Percentiles rank a stretch among this genome's conserved stretches.
These are phyloP conservation scores for Neopestalotiopsis rosae DNA, from an alignment of 2,329 filamentous ascomycete genomes.

Conservation along the genomic window DNA sequence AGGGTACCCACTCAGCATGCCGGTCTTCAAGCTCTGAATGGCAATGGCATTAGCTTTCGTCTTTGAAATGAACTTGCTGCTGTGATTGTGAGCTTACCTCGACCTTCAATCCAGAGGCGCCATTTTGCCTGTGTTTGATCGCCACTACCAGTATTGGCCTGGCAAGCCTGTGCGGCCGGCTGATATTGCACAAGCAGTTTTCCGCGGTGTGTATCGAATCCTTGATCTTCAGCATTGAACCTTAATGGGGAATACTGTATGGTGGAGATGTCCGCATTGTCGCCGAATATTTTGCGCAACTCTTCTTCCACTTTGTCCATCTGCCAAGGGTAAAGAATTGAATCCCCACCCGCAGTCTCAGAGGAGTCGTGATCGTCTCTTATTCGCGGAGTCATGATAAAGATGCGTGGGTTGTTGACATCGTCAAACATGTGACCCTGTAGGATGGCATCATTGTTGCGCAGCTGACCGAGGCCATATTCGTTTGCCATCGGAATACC, in stretches of 20 bases:
- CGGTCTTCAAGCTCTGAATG: not conserved
- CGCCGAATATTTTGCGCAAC: not conserved
- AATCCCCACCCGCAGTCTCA: not conserved
- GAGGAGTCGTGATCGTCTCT: not conserved
- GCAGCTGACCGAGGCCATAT: not conserved
- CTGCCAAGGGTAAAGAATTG: not conserved
- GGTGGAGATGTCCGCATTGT: not conserved
- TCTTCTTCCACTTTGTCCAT: not conserved
- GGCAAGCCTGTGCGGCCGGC: not conserved
- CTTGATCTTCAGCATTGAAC: not conserved
- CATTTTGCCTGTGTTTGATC: not conserved
- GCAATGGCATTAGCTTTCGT: too few relatives aligned
- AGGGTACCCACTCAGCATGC: not conserved
- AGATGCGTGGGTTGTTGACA: not conserved
- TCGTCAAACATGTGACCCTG: constrained; percentile 13
- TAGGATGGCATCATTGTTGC: not conserved
- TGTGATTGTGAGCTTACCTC: not conserved
- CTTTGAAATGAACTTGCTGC: too few relatives aligned
- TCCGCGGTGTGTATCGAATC: not conserved
- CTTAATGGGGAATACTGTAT: not conserved
- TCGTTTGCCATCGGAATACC: too few relatives aligned
- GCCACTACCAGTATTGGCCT: not conserved
- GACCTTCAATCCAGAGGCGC: constrained; percentile 5
- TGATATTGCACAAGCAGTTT: constrained; percentile 11
- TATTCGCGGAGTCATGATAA: not conserved